Evolutionary conservation across 441 rosid genomes (phyloP).

Genomic region (Geranium incanum): DNA sequence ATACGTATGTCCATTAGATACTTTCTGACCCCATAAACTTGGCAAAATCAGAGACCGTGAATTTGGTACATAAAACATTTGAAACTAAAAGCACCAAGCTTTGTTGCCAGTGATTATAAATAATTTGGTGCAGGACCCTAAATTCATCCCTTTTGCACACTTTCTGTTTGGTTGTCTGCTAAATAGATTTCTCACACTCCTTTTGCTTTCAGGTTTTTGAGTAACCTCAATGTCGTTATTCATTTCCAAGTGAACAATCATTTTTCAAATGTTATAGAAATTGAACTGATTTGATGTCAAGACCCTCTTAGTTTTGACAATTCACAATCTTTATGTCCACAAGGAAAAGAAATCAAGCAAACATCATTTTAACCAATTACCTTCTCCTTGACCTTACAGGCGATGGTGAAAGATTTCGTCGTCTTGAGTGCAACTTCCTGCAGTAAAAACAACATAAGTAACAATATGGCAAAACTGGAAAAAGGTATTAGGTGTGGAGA

Average conservation of each 20-base stretch:
- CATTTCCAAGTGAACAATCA: background rate
- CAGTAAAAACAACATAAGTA: slow-evolving; percentile 25
- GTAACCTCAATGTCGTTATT: background rate
- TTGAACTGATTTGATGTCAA: background rate
- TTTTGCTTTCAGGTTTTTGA: background rate
- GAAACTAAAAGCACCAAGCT: background rate
- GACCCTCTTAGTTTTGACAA: background rate
- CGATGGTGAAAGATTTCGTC: slow-evolving; percentile 56
- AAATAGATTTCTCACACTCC: background rate
- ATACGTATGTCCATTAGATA: background rate
- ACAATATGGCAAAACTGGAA: slow-evolving; percentile 4
- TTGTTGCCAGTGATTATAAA: background rate
- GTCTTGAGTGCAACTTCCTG: slow-evolving; percentile 55
- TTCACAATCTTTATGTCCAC: slow-evolving; percentile 9
- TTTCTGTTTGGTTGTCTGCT: background rate
- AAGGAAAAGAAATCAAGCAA: slow-evolving; percentile 1
- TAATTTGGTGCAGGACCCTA: background rate
- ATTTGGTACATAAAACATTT: background rate
- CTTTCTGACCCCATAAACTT: background rate
- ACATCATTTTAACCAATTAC: slow-evolving; percentile 28
- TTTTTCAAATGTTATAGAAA: background rate
- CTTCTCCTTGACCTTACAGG: slow-evolving; percentile 71
- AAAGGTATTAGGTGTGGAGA: slow-evolving; percentile 17
- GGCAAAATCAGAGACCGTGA: background rate
- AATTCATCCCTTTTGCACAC: background rate